A percentile compares a stretch with the other conserved stretches of the same genome.
Evolutionary conservation across 805 yeast genomes (phyloP).

Genomic region (Candida piceae): DNA sequence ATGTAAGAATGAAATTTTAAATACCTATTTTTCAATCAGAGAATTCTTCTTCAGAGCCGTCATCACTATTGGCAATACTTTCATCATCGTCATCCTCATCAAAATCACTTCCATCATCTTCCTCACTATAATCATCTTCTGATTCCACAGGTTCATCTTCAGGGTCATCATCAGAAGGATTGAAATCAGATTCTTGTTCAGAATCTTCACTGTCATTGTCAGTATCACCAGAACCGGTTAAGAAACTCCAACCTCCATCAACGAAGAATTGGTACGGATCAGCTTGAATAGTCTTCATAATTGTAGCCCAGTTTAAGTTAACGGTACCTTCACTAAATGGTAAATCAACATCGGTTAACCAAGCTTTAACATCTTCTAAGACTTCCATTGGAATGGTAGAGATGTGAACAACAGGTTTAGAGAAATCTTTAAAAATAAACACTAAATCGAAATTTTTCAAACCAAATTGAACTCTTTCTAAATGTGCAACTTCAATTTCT

Average conservation of each 20-base stretch:
- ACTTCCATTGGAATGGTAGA: constrained; percentile 93
- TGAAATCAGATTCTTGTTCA: constrained; percentile 62
- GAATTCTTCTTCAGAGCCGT: constrained; percentile 27
- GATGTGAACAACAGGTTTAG: constrained; percentile 81
- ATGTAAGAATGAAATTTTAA: too few relatives aligned
- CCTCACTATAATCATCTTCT: constrained; percentile 27
- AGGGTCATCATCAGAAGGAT: constrained; percentile 57
- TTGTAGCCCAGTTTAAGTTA: constrained; percentile 91
- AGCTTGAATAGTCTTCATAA: constrained; percentile 87
- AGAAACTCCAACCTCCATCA: constrained; percentile 95
- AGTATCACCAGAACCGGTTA: constrained; percentile 81
- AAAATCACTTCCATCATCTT: constrained; percentile 19
- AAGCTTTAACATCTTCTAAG: constrained; percentile 86
- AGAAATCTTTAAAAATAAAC: constrained; percentile 91
- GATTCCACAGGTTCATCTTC: constrained; percentile 44
- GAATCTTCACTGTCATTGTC: constrained; percentile 65
- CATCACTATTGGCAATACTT: constrained; percentile 25
- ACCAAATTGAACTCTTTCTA: constrained; percentile 97
- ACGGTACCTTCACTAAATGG: constrained; percentile 93
- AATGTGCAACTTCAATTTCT: constrained; percentile 90
- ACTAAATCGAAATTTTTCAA: constrained; percentile 94
- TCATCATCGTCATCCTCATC: constrained; percentile 24
- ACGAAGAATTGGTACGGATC: constrained; percentile 93
- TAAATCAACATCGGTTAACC: constrained; percentile 97
- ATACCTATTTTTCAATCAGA: constrained; percentile 28